A percentile compares a stretch with the other conserved stretches of the same genome.
These are phyloP conservation scores for Blepharisma japonicum DNA, from an alignment of 73 alveolate genomes.

Conservation along the genomic window DNA sequence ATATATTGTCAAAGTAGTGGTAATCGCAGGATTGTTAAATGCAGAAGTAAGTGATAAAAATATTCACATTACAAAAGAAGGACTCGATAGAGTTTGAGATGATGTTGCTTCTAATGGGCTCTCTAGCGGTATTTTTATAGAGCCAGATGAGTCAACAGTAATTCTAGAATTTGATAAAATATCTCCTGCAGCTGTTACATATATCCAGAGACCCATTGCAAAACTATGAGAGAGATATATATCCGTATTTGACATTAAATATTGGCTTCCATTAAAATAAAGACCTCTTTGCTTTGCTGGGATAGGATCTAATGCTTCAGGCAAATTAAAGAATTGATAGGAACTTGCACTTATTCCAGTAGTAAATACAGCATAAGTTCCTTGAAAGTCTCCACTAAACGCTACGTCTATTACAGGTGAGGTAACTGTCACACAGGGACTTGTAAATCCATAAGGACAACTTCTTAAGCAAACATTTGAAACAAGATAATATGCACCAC, in stretches of 20 bases:
- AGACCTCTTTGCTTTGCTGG: constrained; percentile 22
- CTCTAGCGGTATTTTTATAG: neutral
- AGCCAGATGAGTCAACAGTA: neutral
- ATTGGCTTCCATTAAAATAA: neutral
- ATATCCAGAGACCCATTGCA: constrained; percentile 1
- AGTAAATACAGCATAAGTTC: neutral
- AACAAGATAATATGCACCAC: too few species aligned
- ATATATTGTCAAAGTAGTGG: neutral
- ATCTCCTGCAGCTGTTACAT: neutral
- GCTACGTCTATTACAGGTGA: neutral
- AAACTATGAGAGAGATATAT: neutral
- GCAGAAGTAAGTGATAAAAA: neutral
- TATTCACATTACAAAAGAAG: neutral
- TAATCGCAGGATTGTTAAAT: neutral
- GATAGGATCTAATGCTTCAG: neutral
- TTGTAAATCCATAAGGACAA: too few species aligned
- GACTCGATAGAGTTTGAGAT: neutral
- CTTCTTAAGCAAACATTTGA: too few species aligned
- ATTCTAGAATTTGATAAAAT: neutral
- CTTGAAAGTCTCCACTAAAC: neutral
- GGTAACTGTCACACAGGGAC: neutral
- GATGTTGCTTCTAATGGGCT: neutral
- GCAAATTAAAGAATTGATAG: neutral
- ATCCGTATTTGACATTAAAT: neutral
- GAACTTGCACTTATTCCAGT: neutral